These are phyloP conservation scores for Schizochytrium sp. DNA, from an alignment of 108 stramenopile genomes.

Conservation along the genomic window DNA sequence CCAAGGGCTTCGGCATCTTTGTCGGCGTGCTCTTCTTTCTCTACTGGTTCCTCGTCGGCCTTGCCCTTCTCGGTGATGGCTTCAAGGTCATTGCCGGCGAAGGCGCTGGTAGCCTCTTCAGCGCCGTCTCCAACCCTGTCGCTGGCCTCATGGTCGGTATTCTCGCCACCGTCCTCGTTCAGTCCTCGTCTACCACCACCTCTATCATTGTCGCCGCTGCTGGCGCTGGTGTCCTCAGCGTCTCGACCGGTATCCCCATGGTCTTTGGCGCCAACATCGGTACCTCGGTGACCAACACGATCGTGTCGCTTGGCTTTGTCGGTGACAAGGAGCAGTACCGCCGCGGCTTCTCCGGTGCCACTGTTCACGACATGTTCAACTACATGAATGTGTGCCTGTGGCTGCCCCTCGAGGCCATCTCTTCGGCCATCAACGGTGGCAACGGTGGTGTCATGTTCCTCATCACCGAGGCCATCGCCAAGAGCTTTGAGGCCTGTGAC, in stretches of 20 bases:
- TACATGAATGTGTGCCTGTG: slow-evolving; percentile 61
- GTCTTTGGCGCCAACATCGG: too few relatives aligned
- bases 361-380: slow-evolving; percentile 84
- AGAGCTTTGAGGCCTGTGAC: slow-evolving; percentile 12
- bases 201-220: slow-evolving; percentile 72
- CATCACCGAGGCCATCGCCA: slow-evolving; percentile 61
- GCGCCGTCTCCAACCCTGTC: slow-evolving; percentile 73
- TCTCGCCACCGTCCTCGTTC: slow-evolving; percentile 68
- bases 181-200: slow-evolving; percentile 75
- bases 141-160: slow-evolving; percentile 72
- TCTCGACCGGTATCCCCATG: slow-evolving; percentile 47
- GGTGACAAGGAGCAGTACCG: slow-evolving; percentile 69
- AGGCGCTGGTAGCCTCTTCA: slow-evolving; percentile 62
- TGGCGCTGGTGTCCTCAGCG: slow-evolving; percentile 53
- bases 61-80: slow-evolving; percentile 57
- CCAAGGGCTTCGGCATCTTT: slow-evolving; percentile 43
- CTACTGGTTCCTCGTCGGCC: slow-evolving; percentile 73
- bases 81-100: slow-evolving; percentile 49
- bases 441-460: slow-evolving; percentile 40
- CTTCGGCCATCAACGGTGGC: background rate
- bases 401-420: slow-evolving; percentile 64
- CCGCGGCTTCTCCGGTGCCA: slow-evolving; percentile 77
- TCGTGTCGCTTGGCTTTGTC: slow-evolving; percentile 75
- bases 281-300: background rate
- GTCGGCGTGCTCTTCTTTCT: slow-evolving; percentile 60